Evolutionary conservation across 2,329 filamentous ascomycete genomes (phyloP).

Genomic region (Aspergillus awamori): DNA sequence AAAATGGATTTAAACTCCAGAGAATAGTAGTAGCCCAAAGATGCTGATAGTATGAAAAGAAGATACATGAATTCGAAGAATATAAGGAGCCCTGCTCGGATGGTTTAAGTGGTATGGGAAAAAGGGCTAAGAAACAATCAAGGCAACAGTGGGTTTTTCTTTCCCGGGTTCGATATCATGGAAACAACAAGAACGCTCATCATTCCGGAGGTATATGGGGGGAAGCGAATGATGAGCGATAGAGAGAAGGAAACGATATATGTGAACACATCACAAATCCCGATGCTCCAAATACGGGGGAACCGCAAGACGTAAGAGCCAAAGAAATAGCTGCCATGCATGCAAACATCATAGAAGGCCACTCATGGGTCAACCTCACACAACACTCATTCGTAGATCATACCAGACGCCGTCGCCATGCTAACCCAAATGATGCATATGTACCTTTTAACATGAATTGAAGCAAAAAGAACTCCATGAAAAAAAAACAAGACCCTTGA

Average conservation of each 20-base stretch:
- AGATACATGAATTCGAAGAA: constrained; percentile 31
- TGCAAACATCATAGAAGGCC: constrained; percentile 27
- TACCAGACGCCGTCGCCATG: constrained; percentile 34
- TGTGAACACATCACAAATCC: constrained; percentile 14
- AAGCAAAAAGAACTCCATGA: constrained; percentile 16
- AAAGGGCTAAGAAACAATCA: neutral
- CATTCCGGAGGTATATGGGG: constrained; percentile 1
- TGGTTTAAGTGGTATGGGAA: neutral
- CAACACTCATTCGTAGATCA: constrained; percentile 18
- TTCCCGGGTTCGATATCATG: neutral
- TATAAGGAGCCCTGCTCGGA: constrained; percentile 2
- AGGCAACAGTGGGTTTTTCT: neutral
- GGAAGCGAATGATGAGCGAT: neutral
- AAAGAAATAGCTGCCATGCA: constrained; percentile 14
- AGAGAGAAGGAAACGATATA: constrained; percentile 9
- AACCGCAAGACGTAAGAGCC: constrained; percentile 12
- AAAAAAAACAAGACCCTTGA: constrained; percentile 10
- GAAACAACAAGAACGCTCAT: neutral
- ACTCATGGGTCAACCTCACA: constrained; percentile 18
- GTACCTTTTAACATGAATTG: constrained; percentile 18
- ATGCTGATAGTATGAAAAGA: constrained; percentile 18
- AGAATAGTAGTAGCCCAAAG: constrained; percentile 1
- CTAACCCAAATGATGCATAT: constrained; percentile 33
- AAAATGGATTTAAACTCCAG: constrained; percentile 21
- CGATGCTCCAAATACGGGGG: constrained; percentile 13